These are phyloP conservation scores for Claviceps lovelessii DNA, from an alignment of 2,329 filamentous ascomycete genomes.

Conservation along the genomic window DNA sequence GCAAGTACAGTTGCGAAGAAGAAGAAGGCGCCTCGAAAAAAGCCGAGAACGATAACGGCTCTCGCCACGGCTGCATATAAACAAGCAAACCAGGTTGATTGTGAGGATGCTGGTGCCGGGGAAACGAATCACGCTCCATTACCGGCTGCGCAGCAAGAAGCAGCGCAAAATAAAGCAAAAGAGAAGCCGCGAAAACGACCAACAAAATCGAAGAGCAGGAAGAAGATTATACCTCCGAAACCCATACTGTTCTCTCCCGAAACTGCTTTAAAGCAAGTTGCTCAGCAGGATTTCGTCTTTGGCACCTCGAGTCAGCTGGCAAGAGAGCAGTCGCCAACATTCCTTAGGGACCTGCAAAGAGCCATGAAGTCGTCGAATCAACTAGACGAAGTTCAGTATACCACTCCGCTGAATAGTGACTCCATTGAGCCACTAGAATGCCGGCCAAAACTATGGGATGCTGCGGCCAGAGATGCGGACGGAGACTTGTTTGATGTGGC, in stretches of 20 bases:
- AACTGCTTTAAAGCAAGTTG: constrained; percentile 50
- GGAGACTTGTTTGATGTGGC: constrained; percentile 51
- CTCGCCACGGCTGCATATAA: constrained; percentile 59
- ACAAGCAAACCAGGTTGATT: constrained; percentile 17
- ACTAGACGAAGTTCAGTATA: constrained; percentile 25
- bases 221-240: constrained; percentile 26
- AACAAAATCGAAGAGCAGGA: constrained; percentile 20
- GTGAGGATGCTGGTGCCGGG: constrained; percentile 2
- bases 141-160: constrained; percentile 6
- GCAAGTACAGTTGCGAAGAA: constrained; percentile 28
- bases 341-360: constrained; percentile 46
- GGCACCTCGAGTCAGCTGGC: constrained; percentile 76
- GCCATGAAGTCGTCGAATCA: constrained; percentile 46
- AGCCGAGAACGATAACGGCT: constrained; percentile 62
- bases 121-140: background rate
- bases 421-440: constrained; percentile 17
- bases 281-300: constrained; percentile 65
- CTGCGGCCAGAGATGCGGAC: constrained; percentile 50
- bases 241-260: constrained; percentile 51
- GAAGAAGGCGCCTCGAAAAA: constrained; percentile 48
- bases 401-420: constrained; percentile 25
- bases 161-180: constrained; percentile 16
- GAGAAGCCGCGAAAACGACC: constrained; percentile 19
- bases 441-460: constrained; percentile 48
- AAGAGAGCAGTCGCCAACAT: constrained; percentile 53